Conservation (phyloP, 1,284 basidiomycete species). For the Coniferiporia sulphurascens region DNA sequence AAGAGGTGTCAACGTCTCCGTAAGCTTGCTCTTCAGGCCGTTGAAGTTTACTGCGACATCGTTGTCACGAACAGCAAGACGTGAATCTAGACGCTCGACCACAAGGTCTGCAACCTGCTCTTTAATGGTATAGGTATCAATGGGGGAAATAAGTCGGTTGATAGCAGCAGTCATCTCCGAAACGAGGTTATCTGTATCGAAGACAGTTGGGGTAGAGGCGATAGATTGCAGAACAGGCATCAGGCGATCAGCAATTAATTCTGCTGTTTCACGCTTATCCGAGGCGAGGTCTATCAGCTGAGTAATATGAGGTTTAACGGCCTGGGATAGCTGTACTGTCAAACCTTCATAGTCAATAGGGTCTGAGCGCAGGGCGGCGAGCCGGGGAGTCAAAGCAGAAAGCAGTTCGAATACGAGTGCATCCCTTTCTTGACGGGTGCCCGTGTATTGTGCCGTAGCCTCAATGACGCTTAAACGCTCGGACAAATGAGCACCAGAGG, state of each 20-base stretch:
- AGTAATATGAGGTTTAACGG: conserved; percentile 80
- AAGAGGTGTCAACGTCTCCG: conserved; percentile 46
- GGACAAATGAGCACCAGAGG: conserved; percentile 9
- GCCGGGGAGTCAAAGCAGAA: conserved; percentile 52
- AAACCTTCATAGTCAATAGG: conserved; percentile 72
- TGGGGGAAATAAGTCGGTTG: conserved; percentile 60
- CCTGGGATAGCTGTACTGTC: conserved; percentile 68
- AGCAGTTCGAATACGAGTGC: conserved; percentile 54
- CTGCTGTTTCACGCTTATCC: conserved; percentile 79
- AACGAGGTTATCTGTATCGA: conserved; percentile 56
- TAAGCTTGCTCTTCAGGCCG: conserved; percentile 46
- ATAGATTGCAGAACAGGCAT: conserved; percentile 56
- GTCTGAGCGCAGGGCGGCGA: conserved; percentile 54
- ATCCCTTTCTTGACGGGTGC: conserved; percentile 40
- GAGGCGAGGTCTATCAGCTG: conserved; percentile 82
- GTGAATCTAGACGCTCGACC: conserved; percentile 74
- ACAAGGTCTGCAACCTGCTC: conserved; percentile 82
- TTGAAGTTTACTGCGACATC: conserved; percentile 52
- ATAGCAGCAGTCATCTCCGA: conserved; percentile 60
- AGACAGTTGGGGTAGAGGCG: conserved; percentile 30
- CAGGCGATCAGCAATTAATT: conserved; percentile 71
- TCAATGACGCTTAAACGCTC: conserved; percentile 27
- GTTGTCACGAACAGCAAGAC: conserved; percentile 70
- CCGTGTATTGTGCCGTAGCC: neutral
- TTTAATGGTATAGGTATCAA: conserved; percentile 79